phyloP scores from a whole-genome alignment of 2,329 filamentous ascomycete genomes.

The Colletotrichum destructivum region DNA sequence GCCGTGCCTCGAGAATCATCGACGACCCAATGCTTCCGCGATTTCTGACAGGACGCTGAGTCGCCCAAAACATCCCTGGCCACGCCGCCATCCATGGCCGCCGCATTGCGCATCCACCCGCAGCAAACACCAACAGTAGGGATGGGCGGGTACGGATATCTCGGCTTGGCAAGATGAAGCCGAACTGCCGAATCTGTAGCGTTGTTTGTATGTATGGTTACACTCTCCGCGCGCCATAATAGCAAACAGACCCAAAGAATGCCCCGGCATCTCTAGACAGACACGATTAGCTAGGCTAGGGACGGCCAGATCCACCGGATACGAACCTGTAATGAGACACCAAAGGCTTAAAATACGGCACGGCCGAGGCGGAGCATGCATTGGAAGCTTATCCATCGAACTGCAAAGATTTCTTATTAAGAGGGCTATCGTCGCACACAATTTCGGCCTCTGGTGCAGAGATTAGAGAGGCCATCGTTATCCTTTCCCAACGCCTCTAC shows the following conservation, averaged over 20 bases:
- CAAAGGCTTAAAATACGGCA: neutral
- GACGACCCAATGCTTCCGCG: no score
- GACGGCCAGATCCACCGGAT: neutral
- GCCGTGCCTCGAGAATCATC: no score
- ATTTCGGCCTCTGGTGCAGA: constrained; percentile 3
- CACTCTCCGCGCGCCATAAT: neutral
- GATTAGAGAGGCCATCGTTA: constrained; percentile 8
- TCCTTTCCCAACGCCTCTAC: constrained; percentile 36
- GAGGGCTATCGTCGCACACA: constrained; percentile 21
- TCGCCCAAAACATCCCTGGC: neutral
- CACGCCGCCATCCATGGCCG: constrained; percentile 19
- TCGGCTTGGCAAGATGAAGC: constrained; percentile 19
- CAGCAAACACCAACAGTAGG: neutral
- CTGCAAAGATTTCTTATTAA: constrained; percentile 26
- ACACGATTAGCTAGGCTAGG: neutral
- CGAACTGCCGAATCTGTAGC: neutral
- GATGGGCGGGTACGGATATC: constrained; percentile 11
- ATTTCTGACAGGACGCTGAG: neutral
- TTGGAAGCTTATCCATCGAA: constrained; percentile 1
- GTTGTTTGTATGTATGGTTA: no score
- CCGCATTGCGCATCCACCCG: constrained; percentile 6
- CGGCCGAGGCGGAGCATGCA: neutral
- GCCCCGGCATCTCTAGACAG: neutral
- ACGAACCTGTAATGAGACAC: neutral
- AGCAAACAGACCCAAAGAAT: neutral